These are phyloP conservation scores for Ramalina peruviana DNA, from an alignment of 495 filamentous ascomycete genomes.

Conservation along the genomic window DNA sequence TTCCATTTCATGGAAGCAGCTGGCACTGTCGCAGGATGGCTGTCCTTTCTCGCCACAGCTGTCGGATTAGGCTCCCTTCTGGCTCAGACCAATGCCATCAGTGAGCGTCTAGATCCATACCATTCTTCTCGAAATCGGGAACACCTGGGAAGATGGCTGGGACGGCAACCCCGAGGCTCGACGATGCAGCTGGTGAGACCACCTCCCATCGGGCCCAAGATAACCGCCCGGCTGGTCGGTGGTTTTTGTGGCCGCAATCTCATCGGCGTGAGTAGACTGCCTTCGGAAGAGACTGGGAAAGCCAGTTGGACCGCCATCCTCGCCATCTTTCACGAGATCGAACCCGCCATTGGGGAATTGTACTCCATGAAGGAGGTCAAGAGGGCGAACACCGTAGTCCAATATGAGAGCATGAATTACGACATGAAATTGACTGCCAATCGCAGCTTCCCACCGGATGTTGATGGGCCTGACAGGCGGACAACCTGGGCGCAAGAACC, in stretches of 20 bases:
- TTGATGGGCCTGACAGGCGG: too few species aligned
- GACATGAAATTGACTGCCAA: neutral
- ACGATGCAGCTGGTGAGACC: constrained; percentile 14
- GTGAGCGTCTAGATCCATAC: constrained; percentile 20
- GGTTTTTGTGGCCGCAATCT: constrained; percentile 16
- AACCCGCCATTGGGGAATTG: neutral
- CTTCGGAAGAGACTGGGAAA: constrained; percentile 5
- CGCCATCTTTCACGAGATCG: constrained; percentile 4
- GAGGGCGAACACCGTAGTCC: neutral
- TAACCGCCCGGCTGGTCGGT: constrained; percentile 13
- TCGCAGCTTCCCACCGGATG: too few species aligned
- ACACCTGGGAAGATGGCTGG: constrained; percentile 18
- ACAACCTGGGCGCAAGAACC: too few species aligned
- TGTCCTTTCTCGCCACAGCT: constrained; percentile 19
- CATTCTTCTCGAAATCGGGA: constrained; percentile 14
- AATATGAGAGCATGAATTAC: neutral
- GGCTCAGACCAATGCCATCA: constrained; percentile 19
- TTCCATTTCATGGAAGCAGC: constrained; percentile 15
- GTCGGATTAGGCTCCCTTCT: constrained; percentile 20
- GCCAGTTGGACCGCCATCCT: constrained; percentile 14
- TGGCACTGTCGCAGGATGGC: constrained; percentile 17
- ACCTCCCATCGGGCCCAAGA: constrained; percentile 17
- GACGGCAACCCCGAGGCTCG: constrained; percentile 11
- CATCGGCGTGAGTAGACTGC: constrained; percentile 10
- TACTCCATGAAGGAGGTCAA: too few species aligned